Conservation (phyloP, 1,139 yeast species). For the Meyerozyma elateridarum region DNA sequence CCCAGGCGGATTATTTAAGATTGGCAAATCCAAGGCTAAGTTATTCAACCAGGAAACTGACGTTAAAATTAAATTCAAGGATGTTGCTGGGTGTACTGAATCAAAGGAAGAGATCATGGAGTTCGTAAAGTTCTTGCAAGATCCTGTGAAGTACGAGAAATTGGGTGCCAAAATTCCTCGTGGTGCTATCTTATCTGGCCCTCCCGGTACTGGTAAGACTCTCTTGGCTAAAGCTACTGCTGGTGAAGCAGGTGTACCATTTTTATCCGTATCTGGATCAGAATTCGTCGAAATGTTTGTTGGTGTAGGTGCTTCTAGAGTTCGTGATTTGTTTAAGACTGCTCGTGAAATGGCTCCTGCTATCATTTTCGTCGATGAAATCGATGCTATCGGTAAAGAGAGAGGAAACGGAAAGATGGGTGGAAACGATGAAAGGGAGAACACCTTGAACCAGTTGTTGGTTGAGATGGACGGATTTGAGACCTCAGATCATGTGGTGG, state of each 20-base stretch:
- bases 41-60: conserved; percentile 67
- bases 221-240: conserved; percentile 79
- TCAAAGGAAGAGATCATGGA: conserved; percentile 84
- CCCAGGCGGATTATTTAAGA: conserved; percentile 57
- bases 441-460: conserved; percentile 70
- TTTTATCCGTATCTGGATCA: conserved; percentile 76
- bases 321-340: conserved; percentile 72
- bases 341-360: conserved; percentile 81
- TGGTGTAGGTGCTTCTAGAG: conserved; percentile 81
- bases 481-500: conserved; percentile 70
- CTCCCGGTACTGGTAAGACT: conserved; percentile 88
- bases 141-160: conserved; percentile 68
- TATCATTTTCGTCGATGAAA: conserved; percentile 76
- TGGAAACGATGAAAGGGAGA: conserved; percentile 80
- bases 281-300: conserved; percentile 82
- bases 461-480: conserved; percentile 87
- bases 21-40: conserved; percentile 67
- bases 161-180: conserved; percentile 81
- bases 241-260: conserved; percentile 83
- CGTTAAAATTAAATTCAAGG: conserved; percentile 67
- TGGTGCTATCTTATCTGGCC: conserved; percentile 79
- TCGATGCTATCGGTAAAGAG: conserved; percentile 81
- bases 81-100: conserved; percentile 82
- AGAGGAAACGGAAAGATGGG: conserved; percentile 55
- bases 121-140: conserved; percentile 71